These are phyloP conservation scores for Exophiala spinifera DNA, from an alignment of 2,329 filamentous ascomycete genomes.

Conservation along the genomic window DNA sequence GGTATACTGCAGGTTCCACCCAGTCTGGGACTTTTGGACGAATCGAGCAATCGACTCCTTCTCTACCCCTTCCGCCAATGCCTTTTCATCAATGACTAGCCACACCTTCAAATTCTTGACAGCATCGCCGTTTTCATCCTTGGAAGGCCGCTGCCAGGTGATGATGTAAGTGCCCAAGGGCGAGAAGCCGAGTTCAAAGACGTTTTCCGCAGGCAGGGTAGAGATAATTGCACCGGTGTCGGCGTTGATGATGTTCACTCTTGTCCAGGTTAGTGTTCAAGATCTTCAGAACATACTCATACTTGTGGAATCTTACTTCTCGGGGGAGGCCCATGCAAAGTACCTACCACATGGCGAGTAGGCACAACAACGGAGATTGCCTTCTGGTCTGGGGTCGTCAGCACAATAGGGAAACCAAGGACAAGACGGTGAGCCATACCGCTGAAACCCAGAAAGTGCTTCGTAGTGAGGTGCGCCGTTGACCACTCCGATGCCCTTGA, in stretches of 20 bases:
- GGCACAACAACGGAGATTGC: slow-evolving; percentile 87
- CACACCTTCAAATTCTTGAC: slow-evolving; percentile 97
- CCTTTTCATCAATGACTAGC: slow-evolving; percentile 70
- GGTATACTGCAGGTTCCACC: slow-evolving; percentile 97
- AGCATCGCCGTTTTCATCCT: slow-evolving; percentile 90
- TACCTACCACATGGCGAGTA: slow-evolving; percentile 96
- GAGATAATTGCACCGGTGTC: slow-evolving; percentile 71
- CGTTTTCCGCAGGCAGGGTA: slow-evolving; percentile 72
- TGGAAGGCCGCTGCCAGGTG: slow-evolving; percentile 90
- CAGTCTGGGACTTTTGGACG: slow-evolving; percentile 91
- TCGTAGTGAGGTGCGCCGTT: slow-evolving; percentile 88
- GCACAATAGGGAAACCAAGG: neutral
- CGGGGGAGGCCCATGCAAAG: slow-evolving; percentile 89
- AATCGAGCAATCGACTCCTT: slow-evolving; percentile 75
- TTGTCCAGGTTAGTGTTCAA: slow-evolving; percentile 32
- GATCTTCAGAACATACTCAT: neutral
- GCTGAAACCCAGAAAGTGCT: slow-evolving; percentile 72
- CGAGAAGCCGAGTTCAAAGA: slow-evolving; percentile 93
- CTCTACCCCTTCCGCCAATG: slow-evolving; percentile 61
- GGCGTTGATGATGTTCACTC: slow-evolving; percentile 80
- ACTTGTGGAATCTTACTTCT: slow-evolving; percentile 56
- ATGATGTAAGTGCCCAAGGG: slow-evolving; percentile 88
- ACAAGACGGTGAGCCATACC: slow-evolving; percentile 38
- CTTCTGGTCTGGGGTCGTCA: slow-evolving; percentile 66
- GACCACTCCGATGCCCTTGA: slow-evolving; percentile 92